These are phyloP conservation scores for Sordariomycetes sp. DNA, from an alignment of 2,329 filamentous ascomycete species.

Conservation along the genomic window DNA sequence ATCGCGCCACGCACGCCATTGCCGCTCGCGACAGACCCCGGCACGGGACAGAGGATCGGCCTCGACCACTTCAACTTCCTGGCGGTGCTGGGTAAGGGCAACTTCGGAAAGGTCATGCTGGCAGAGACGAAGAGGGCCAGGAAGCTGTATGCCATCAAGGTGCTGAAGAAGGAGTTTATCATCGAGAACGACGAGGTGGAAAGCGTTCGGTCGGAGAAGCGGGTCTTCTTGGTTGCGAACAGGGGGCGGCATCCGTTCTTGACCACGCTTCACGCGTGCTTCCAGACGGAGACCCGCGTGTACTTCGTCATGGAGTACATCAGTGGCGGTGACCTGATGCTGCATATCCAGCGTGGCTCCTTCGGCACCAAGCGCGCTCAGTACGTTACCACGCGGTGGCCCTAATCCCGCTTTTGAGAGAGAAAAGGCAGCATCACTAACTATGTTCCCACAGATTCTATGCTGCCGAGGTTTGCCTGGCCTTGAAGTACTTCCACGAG, in stretches of 20 bases:
- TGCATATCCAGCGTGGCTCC: constrained; percentile 94
- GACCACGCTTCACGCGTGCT: constrained; percentile 90
- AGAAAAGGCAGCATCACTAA: neutral
- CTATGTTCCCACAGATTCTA: constrained; percentile 59
- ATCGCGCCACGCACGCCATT: constrained; percentile 43
- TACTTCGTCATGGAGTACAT: constrained; percentile 99
- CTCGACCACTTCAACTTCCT: constrained; percentile 99
- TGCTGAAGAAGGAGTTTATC: constrained; percentile 99
- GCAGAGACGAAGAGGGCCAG: constrained; percentile 90
- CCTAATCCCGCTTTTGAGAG: no score
- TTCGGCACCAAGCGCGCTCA: constrained; percentile 94
- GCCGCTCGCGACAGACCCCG: constrained; percentile 60
- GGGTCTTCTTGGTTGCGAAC: constrained; percentile 94
- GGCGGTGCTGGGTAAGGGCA: constrained; percentile 94
- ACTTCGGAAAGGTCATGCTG: constrained; percentile 99
- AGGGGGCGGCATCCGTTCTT: constrained; percentile 95
- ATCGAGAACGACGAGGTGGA: constrained; percentile 99
- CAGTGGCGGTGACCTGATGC: constrained; percentile 95
- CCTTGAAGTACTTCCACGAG: constrained; percentile 98
- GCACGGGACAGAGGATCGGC: constrained; percentile 77
- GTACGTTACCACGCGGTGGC: constrained; percentile 41
- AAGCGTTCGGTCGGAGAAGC: constrained; percentile 93
- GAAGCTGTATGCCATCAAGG: constrained; percentile 95
- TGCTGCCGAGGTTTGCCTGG: constrained; percentile 91
- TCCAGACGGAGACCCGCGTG: constrained; percentile 95